Base-by-base conservation (phyloP, 495 filamentous ascomycete species). In the Penicillium bovifimosum region DNA sequence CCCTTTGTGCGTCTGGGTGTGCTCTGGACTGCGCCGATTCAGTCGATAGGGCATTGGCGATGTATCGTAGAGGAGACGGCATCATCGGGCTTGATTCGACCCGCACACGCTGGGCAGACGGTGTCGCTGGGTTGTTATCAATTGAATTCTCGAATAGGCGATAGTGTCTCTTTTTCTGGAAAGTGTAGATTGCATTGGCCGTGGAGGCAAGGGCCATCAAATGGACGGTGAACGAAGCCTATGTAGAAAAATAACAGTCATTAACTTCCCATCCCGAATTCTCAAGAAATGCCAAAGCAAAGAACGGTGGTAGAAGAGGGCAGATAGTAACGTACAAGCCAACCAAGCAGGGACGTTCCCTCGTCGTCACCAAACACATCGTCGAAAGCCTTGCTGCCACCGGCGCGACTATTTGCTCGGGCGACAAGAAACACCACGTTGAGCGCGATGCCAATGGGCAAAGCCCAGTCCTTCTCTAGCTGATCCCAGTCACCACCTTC, bases 401-500 rank as follows among this genome's bases (percentile, higher is more conserved):
- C 67, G 17, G 63, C 61, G 9, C 74, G 76, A 52, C 74, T 77
- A 65, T 96, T 95, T 49, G 90, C 90, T 58, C 88, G 78, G 18
- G 91, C 87, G 38, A 97, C 70, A 31, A 96, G 72, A 68, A 95
- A 95, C 17, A 86, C 56, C 13, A 95, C 58, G 62, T 97, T 96
- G 54, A 91, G 72, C 1, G 54, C 70, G 18, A 96, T 54, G 0
- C 90, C 93, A 24, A 96, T 72, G 31, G 87, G 80, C 2, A 80
- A 77, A 11, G 87, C 87, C 72, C 87, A 86, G 16, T 79, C 70
- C 54, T 89, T 87, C 52, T 84, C 76, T 49, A 80, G 73, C 43
- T 91, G 86, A 59, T 96, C 87, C 87, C 89, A 95, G 46, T 95
- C 88, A 56, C 85, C 80, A 1, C 86, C 85, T 62, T 96, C 90